These are phyloP conservation scores for Chalciporus piperatus DNA, from an alignment of 768 basidiomycete species.

Conservation along the genomic window DNA sequence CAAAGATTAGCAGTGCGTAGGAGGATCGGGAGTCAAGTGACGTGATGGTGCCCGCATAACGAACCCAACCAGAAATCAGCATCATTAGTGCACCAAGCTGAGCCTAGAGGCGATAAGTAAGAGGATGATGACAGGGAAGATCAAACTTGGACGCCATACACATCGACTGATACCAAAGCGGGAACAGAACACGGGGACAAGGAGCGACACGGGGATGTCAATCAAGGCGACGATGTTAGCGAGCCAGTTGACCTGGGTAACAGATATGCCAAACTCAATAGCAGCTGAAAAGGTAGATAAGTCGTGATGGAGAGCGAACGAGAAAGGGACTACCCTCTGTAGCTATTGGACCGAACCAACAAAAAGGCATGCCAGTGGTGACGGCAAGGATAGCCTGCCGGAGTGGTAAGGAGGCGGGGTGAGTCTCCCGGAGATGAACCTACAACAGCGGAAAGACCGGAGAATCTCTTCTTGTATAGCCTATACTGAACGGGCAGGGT, in stretches of 20 bases:
- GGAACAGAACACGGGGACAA: conserved; percentile 55
- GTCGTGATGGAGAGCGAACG: not conserved
- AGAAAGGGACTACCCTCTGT: conserved; percentile 47
- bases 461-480: conserved; percentile 68
- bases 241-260: conserved; percentile 79
- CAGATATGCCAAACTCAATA: conserved; percentile 60
- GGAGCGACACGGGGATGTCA: conserved; percentile 60
- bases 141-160: conserved; percentile 39
- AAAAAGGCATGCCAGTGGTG: conserved; percentile 62
- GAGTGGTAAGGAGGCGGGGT: not conserved
- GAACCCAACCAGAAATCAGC: conserved; percentile 71
- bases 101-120: conserved; percentile 50
- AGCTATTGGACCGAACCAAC: conserved; percentile 86
- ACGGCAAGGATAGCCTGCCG: conserved; percentile 43
- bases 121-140: not conserved
- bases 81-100: conserved; percentile 53
- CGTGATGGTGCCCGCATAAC: conserved; percentile 66
- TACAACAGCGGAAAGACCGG: conserved; percentile 62
- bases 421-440: not conserved
- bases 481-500: conserved; percentile 39
- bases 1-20: conserved; percentile 67
- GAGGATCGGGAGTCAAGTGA: conserved; percentile 49
- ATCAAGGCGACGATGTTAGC: conserved; percentile 63
- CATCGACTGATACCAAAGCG: conserved; percentile 60
- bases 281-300: conserved; percentile 40